Evolutionary conservation across 768 basidiomycete genomes (phyloP).

Genomic region (Floccularia luteovirens): DNA sequence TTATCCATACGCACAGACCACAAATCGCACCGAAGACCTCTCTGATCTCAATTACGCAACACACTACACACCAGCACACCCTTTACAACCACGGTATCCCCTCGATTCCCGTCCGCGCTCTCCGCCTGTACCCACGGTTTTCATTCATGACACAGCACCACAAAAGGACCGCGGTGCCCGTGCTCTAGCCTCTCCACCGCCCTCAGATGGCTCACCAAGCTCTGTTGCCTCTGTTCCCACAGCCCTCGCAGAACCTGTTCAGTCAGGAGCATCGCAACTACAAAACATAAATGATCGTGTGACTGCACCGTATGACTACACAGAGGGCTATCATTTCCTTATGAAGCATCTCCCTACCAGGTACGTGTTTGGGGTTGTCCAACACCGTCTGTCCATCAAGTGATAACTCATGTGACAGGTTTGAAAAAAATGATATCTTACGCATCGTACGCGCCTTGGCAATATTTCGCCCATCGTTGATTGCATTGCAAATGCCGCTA

Average conservation of each 20-base stretch:
- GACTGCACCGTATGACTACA: constrained; percentile 85
- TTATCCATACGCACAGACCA: constrained; percentile 35
- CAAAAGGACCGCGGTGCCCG: constrained; percentile 21
- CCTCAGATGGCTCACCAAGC: constrained; percentile 31
- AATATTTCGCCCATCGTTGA: constrained; percentile 92
- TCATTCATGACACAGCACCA: constrained; percentile 20
- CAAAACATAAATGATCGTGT: constrained; percentile 62
- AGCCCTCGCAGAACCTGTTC: constrained; percentile 24
- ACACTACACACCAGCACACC: constrained; percentile 26
- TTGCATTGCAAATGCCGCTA: constrained; percentile 96
- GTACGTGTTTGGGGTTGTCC: constrained; percentile 51
- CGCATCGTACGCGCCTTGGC: constrained; percentile 93
- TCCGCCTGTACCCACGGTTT: constrained; percentile 23
- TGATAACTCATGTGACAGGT: constrained; percentile 53
- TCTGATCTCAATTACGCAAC: constrained; percentile 31
- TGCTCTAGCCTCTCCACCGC: constrained; percentile 29
- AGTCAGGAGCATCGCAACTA: constrained; percentile 25
- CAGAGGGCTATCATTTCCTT: constrained; percentile 92
- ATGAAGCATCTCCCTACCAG: constrained; percentile 88
- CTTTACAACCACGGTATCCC: constrained; percentile 46
- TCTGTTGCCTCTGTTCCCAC: constrained; percentile 28
- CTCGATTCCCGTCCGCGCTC: constrained; percentile 34
- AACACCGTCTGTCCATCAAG: constrained; percentile 23
- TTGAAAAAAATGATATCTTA: constrained; percentile 93
- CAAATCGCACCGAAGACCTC: constrained; percentile 26